Evolutionary conservation across 1,284 basidiomycete species (phyloP).

Genomic region (Cutaneotrichosporon dermatis): DNA sequence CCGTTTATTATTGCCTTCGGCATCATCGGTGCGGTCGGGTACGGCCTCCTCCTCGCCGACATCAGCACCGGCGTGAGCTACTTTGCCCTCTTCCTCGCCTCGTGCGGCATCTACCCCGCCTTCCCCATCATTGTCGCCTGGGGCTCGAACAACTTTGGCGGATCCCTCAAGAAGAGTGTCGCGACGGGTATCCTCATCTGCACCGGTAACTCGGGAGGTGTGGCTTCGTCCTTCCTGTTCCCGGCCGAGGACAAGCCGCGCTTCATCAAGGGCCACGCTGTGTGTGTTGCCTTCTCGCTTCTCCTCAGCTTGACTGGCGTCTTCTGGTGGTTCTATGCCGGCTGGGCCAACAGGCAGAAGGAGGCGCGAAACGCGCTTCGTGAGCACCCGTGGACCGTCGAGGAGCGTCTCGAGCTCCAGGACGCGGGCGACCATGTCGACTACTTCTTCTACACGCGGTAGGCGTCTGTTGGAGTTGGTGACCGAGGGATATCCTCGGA

Average conservation of each 20-base stretch:
- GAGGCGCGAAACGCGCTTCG: conserved; percentile 26
- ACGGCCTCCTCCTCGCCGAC: conserved; percentile 32
- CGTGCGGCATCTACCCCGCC: conserved; percentile 56
- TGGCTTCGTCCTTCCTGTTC: conserved; percentile 53
- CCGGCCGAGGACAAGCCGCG: conserved; percentile 25
- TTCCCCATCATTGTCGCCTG: conserved; percentile 57
- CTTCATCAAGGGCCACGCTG: conserved; percentile 30
- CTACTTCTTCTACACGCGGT: conserved; percentile 36
- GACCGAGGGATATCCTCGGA: neutral
- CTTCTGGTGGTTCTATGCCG: conserved; percentile 26
- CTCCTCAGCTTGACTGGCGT: conserved; percentile 18
- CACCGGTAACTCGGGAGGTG: conserved; percentile 55
- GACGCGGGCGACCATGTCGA: conserved; percentile 36
- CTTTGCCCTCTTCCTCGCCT: conserved; percentile 55
- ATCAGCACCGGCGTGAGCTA: conserved; percentile 52
- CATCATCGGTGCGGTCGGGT: conserved; percentile 31
- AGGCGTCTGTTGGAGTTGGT: neutral
- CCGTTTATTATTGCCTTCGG: conserved; percentile 43
- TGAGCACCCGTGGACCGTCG: conserved; percentile 30
- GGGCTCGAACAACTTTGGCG: conserved; percentile 58
- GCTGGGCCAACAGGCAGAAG: conserved; percentile 24
- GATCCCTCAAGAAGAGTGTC: conserved; percentile 55
- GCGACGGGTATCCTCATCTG: conserved; percentile 57
- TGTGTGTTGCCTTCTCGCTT: conserved; percentile 25
- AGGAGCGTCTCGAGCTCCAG: conserved; percentile 30